Percentiles rank a stretch among this genome's conserved stretches.
phyloP scores from a whole-genome alignment of 495 filamentous ascomycete species.

The Xylaria cubensis region DNA sequence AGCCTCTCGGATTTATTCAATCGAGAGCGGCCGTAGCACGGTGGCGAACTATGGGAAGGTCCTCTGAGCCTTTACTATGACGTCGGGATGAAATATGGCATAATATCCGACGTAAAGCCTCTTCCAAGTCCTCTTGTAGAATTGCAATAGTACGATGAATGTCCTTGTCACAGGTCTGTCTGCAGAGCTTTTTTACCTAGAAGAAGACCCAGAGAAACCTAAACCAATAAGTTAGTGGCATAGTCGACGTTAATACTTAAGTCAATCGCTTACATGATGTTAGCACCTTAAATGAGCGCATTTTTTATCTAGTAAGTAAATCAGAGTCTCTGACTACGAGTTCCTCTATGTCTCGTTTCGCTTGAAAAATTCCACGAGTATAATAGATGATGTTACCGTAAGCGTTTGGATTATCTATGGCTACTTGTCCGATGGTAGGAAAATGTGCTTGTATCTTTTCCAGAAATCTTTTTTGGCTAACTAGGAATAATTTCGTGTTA shows the following conservation, averaged over 20 bases:
- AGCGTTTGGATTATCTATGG: background rate
- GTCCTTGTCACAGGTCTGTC: background rate
- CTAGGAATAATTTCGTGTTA: slow-evolving; percentile 3
- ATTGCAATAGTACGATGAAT: background rate
- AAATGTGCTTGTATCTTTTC: background rate
- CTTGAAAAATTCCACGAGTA: background rate
- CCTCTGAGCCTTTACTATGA: background rate
- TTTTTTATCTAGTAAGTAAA: background rate
- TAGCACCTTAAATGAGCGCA: background rate
- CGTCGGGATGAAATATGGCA: background rate
- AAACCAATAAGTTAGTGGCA: background rate
- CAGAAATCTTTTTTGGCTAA: background rate
- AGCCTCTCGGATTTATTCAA: background rate
- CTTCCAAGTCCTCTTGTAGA: background rate
- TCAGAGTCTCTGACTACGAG: background rate
- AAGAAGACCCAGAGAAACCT: slow-evolving; percentile 7
- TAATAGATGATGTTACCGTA: background rate
- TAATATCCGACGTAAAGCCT: background rate
- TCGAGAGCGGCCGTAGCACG: background rate
- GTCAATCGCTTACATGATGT: slow-evolving; percentile 5
- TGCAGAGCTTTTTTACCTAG: background rate
- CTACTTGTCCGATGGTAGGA: background rate
- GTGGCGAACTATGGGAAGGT: background rate
- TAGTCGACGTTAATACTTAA: background rate
- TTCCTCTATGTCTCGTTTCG: background rate